Base-by-base conservation (phyloP, 2,329 filamentous ascomycete genomes). In the Helminthosporium solani region DNA sequence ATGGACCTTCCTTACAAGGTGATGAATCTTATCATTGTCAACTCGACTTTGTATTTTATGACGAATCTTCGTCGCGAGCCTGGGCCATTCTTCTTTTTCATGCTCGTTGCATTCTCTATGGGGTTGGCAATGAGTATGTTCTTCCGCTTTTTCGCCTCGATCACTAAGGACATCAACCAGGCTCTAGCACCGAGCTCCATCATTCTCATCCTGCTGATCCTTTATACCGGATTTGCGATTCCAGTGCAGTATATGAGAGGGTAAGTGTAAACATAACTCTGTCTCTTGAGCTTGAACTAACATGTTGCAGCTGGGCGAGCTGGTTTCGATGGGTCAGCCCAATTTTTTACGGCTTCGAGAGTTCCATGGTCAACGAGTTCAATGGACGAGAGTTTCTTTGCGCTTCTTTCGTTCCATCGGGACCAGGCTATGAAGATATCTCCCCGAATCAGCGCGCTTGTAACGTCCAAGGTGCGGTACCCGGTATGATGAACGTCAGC, bases 301-400 rank as follows among this genome's bases (percentile, higher is more conserved):
- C 15, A 2, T 23, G 7, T n/a, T 14, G 7, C n/a, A 38, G 75
- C 1, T 95, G 89, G 88, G 87, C 86, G 58, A 79, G 83, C 48
- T 95, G 90, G 90, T 82, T 95, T 51, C 87, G 86, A 64, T 92
- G 88, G 64, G 73, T 94, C 30, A 84, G 94, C 50, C 88, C 88
- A 2, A 78, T 95, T 9, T 82, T 82, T 1, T 95, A 94, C 53
- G 83, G 83, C 0, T 95, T 95, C 61, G 89, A 95, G 66, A 76
- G 83, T 0, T 76, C 94, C 19, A 85, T 92, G 78, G 79, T 88
- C 50, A 95, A 95, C 69, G 90, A 96, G 68, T 95, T 95, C 57
- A 67, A 83, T 54, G 73, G 75, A 46, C 81, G 85, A 12, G 52
- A 81, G 0, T 94, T 86, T 63, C 38, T 42, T 1, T 83, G 78